Conservation (phyloP, 345 rosid species). For the Populus alba region DNA sequence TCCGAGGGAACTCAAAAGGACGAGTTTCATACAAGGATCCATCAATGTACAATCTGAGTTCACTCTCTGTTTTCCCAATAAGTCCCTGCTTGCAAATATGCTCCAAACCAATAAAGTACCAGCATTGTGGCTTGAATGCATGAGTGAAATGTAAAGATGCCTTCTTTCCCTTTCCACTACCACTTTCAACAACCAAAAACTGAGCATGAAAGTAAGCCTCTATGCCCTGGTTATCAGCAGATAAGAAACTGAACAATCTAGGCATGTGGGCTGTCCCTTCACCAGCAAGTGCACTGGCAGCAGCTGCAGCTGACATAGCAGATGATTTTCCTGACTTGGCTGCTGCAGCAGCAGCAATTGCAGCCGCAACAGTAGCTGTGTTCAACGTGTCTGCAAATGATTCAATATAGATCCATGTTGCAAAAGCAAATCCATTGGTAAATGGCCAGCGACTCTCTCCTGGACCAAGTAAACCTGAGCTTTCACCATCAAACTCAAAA, state of each 20-base stretch:
- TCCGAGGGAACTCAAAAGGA: conserved; percentile 91
- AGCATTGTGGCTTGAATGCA: conserved; percentile 97
- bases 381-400: conserved; percentile 99
- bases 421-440: conserved; percentile 88
- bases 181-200: conserved; percentile 95
- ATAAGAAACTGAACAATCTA: conserved; percentile 89
- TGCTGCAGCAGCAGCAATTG: conserved; percentile 97
- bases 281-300: conserved; percentile 99
- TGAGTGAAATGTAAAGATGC: conserved; percentile 96
- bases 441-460: conserved; percentile 99
- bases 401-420: conserved; percentile 97
- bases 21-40: conserved; percentile 92
- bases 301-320: conserved; percentile 99
- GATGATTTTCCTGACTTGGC: conserved; percentile 98
- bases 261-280: conserved; percentile 99
- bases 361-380: conserved; percentile 95
- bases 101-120: conserved; percentile 97
- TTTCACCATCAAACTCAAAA: conserved; percentile 98
- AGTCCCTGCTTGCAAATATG: conserved; percentile 82
- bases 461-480: conserved; percentile 99
- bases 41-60: conserved; percentile 82
- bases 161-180: conserved; percentile 90
- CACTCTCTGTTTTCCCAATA: conserved; percentile 93
- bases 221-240: conserved; percentile 94
- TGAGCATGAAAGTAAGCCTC: conserved; percentile 99